A percentile compares a stretch with the other conserved stretches of the same genome.
These are phyloP conservation scores for Lecanicillium sp. DNA, from an alignment of 2,329 filamentous ascomycete genomes.

Conservation along the genomic window DNA sequence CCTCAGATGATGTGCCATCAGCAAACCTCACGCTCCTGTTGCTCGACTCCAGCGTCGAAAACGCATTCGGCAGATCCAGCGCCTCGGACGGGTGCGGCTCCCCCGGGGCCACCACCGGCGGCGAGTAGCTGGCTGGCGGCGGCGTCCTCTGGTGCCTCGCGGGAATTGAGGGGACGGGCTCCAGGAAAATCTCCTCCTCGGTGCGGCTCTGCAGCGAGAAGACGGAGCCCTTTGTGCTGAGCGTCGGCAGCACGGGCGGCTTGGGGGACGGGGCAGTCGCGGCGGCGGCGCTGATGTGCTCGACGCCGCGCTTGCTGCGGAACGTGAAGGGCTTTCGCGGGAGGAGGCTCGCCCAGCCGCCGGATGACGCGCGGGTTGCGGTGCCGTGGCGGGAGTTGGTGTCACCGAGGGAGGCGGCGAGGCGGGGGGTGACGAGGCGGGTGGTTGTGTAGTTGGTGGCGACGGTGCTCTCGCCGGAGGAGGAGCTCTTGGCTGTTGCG, in stretches of 20 bases:
- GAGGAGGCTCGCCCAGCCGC: not conserved
- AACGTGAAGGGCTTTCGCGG: slow-evolving; percentile 8
- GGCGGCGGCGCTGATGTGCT: not conserved
- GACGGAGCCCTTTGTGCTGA: not conserved
- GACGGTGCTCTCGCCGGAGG: slow-evolving; percentile 5
- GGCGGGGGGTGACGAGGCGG: not conserved
- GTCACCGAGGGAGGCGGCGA: not conserved
- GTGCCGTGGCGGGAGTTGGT: no score
- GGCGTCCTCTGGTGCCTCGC: not conserved
- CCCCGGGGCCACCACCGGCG: not conserved
- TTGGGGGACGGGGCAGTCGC: no score
- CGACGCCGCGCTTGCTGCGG: not conserved
- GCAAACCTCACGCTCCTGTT: not conserved
- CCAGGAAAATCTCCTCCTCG: not conserved
- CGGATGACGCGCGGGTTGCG: no score
- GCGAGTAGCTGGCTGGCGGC: not conserved
- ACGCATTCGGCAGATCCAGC: not conserved
- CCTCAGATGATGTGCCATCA: not conserved
- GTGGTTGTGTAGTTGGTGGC: not conserved
- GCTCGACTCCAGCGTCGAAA: not conserved
- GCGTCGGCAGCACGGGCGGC: not conserved
- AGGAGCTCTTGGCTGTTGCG: not conserved
- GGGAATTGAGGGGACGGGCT: not conserved
- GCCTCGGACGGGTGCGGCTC: slow-evolving; percentile 2
- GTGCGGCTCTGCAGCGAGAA: slow-evolving; percentile 1